Evolutionary conservation across 2,329 filamentous ascomycete species (phyloP), one percentile per base, ranked within the genome.

Genomic region (Claviceps sp.): DNA sequence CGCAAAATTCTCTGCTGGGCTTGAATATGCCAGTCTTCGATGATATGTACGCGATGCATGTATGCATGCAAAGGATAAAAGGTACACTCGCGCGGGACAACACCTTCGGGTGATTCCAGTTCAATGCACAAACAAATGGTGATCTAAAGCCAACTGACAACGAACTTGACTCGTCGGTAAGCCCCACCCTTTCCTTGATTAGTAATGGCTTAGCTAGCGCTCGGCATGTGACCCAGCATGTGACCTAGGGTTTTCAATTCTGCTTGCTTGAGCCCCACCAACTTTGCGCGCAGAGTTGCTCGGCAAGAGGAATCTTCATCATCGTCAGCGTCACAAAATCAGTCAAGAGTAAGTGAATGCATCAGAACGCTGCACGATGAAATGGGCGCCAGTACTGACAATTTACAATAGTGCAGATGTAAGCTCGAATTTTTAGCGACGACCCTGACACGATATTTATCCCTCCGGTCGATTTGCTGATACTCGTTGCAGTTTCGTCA

Each of bases 401-500:
- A 62, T 70, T 48, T 56, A 30, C 50, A 18, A 65, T 62, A 91
- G 87, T 93, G 87, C 87, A 93, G 84, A 93, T 93, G 86, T 91
- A 82, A 85, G 85, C 65, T 58, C 57, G 58, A 61, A 48, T 58
- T 45, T 45, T 53, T 54, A 52, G 55, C 59, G 55, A 60, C 46
- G 30, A 24, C 22, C 1, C 26, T 24, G 26, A 20, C 8, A 11
- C 40, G 42, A 22, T 37, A 47, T 41, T 37, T 11, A 26, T 11
- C 7, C 4, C 16, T 20, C 34, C 47, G 50, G 55, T 50, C 47
- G 48, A 56, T 44, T 47, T 64, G 66, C 62, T 65, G 57, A 68
- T 62, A 52, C 47, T 55, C 53, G 62, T 46, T 55, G 51, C 76
- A 94, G 88, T 85, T 97, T 97, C 86, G 91, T 97, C 79, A 97